Percentiles rank a stretch among this genome's conserved stretches.
Evolutionary conservation across 2,329 filamentous ascomycete genomes (phyloP).

Genomic region (Pestalotiopsis fici): DNA sequence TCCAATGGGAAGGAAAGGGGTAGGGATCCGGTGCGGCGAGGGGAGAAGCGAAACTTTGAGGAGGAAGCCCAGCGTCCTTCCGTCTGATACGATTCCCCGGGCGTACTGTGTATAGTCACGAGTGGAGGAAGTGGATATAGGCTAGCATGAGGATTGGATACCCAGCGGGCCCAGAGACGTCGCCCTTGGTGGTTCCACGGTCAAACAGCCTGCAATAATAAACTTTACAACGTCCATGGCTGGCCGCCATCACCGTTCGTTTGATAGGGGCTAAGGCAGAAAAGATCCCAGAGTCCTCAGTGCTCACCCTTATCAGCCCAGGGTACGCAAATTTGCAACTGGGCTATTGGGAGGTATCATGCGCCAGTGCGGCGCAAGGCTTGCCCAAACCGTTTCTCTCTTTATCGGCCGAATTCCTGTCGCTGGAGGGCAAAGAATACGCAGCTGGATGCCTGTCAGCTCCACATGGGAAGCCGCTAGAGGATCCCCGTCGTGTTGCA

Average conservation of each 20-base stretch:
- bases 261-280: not conserved
- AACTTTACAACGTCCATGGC: not conserved
- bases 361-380: not conserved
- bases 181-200: not conserved
- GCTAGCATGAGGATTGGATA: not conserved
- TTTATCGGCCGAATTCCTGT: not conserved
- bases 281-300: not conserved
- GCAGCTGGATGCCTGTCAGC: not conserved
- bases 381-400: not conserved
- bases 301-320: not conserved
- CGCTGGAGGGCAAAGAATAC: not conserved
- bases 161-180: not conserved
- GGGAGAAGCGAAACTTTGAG: not conserved
- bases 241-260: not conserved
- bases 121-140: not conserved
- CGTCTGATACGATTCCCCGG: not conserved
- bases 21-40: not conserved
- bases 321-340: not conserved
- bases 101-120: not conserved
- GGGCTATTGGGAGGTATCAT: not conserved
- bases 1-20: not conserved
- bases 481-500: not conserved
- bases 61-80: not conserved
- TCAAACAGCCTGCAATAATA: not conserved
- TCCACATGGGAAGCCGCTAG: not conserved